Conservation (phyloP, 257 asterid genomes). For the Perilla frutescens region DNA sequence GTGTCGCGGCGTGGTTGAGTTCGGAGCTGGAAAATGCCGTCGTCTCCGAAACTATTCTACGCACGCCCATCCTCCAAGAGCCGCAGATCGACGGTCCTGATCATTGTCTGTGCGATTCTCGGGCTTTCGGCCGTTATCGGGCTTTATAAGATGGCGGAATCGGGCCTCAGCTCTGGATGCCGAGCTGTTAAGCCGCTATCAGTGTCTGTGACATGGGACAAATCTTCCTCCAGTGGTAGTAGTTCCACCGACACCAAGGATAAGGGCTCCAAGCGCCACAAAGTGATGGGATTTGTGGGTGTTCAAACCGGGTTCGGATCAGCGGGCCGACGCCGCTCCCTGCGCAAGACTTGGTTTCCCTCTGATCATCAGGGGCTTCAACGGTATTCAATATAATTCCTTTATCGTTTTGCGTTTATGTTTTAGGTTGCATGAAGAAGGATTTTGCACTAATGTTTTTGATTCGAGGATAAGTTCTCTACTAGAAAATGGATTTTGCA, state of each 20-base stretch:
- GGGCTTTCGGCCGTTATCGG: conserved; percentile 66
- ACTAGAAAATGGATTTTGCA: not conserved
- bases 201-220: conserved; percentile 87
- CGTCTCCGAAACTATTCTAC: conserved; percentile 79
- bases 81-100: conserved; percentile 62
- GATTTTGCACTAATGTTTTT: not conserved
- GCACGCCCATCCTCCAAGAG: conserved; percentile 59
- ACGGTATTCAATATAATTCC: conserved; percentile 49
- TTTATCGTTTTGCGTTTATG: not conserved
- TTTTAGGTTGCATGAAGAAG: not conserved
- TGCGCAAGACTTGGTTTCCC: conserved; percentile 97
- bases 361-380: conserved; percentile 76
- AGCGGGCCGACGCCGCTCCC: conserved; percentile 70
- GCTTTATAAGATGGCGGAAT: conserved; percentile 45
- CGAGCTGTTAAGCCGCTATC: conserved; percentile 60
- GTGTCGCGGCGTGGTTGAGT: not conserved
- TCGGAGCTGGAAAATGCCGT: conserved; percentile 60
- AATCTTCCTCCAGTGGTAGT: conserved; percentile 39
- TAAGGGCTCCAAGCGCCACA: conserved; percentile 67
- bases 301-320: conserved; percentile 92
- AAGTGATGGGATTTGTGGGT: conserved; percentile 95
- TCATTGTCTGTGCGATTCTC: conserved; percentile 46
- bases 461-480: not conserved
- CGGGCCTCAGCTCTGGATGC: conserved; percentile 49
- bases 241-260: conserved; percentile 37